Evolutionary conservation across 345 rosid genomes (phyloP).

Genomic region (Nephelium lappaceum): DNA sequence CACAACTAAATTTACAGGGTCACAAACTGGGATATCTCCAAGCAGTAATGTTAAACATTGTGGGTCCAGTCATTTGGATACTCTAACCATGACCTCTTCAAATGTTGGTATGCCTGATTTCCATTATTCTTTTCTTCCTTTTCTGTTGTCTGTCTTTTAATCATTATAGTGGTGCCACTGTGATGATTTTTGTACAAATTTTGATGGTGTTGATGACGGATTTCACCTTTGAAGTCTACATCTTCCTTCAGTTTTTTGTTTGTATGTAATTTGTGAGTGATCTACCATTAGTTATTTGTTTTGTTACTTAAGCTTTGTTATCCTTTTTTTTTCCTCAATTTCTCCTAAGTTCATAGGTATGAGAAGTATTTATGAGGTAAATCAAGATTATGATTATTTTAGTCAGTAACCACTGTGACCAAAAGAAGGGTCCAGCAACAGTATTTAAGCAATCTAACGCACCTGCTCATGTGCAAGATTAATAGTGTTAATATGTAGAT

Average conservation of each 20-base stretch:
- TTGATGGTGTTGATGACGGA: background rate
- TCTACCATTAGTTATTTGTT: background rate
- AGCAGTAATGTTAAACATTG: constrained; percentile 2
- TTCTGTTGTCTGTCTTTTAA: constrained; percentile 1
- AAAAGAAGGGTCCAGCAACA: no score
- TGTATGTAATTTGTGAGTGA: background rate
- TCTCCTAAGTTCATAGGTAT: background rate
- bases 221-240: background rate
- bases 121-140: background rate
- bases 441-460: no score
- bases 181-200: background rate
- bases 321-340: background rate
- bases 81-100: constrained; percentile 1
- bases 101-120: constrained; percentile 15
- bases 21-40: constrained; percentile 4
- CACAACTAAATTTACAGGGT: background rate
- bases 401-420: no score
- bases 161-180: background rate
- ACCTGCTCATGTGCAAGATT: no score
- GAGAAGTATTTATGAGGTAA: background rate
- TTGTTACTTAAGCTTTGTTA: background rate
- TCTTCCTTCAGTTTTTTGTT: background rate
- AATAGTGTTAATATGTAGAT: no score
- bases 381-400: background rate
- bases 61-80: constrained; percentile 21